Conservation (phyloP, 2,329 filamentous ascomycete genomes). For the Botrytis elliptica region DNA sequence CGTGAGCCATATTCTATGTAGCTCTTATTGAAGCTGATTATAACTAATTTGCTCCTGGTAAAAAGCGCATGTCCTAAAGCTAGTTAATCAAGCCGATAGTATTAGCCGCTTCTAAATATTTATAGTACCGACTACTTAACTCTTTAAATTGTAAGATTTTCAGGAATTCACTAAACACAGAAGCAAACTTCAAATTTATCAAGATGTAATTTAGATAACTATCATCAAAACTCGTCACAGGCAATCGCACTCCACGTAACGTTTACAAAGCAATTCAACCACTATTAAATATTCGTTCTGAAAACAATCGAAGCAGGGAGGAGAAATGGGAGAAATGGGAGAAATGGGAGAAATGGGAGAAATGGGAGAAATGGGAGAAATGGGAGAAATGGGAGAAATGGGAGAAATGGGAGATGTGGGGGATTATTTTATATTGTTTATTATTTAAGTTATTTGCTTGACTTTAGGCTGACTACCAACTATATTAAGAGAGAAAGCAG, state of each 20-base stretch:
- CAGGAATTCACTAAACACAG: neutral
- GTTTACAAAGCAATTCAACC: neutral
- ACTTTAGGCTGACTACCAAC: neutral
- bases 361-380: too few relatives aligned
- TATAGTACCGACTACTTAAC: neutral
- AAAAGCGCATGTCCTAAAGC: neutral
- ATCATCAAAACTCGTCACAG: neutral
- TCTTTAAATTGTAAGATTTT: neutral
- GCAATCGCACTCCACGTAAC: neutral
- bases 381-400: too few relatives aligned
- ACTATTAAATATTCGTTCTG: neutral
- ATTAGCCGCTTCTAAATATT: neutral
- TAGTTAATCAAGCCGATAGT: neutral
- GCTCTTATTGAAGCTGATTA: neutral
- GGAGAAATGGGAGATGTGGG: neutral
- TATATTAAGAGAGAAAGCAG: neutral
- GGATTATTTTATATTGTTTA: neutral
- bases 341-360: too few relatives aligned
- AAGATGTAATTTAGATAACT: neutral
- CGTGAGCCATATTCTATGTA: neutral
- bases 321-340: neutral
- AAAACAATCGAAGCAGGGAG: neutral
- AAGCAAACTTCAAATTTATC: neutral
- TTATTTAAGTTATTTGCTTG: neutral
- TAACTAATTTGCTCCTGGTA: too few relatives aligned